Percentiles rank a stretch among this genome's conserved stretches.
Evolutionary conservation across 2,329 filamentous ascomycete genomes (phyloP).

Genomic region (Sporothrix mexicana): DNA sequence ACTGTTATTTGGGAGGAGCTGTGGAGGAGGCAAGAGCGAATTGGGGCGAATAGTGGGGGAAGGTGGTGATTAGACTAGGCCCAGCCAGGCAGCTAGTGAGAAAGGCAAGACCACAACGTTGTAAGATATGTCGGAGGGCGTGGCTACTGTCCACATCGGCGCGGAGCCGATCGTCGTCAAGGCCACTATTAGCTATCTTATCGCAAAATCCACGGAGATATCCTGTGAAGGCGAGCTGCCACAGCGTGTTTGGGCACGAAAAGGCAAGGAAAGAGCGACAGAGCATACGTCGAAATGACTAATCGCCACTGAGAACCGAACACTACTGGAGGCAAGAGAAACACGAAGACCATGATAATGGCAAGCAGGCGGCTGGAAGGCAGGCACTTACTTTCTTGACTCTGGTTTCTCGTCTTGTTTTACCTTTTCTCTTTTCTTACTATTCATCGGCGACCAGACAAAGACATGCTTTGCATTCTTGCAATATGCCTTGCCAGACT

Average conservation of each 20-base stretch:
- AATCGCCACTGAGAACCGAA: not conserved
- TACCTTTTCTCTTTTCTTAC: not conserved
- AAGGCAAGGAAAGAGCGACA: not conserved
- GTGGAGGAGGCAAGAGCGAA: not conserved
- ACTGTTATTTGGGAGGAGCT: not conserved
- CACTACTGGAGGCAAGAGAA: not conserved
- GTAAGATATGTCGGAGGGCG: no score
- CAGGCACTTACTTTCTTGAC: not conserved
- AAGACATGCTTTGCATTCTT: not conserved
- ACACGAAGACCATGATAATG: not conserved
- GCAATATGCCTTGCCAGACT: not conserved
- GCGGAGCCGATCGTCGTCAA: slow-evolving; percentile 1
- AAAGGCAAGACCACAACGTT: no score
- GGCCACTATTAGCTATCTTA: slow-evolving; percentile 9
- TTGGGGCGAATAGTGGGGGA: not conserved
- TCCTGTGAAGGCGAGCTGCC: not conserved
- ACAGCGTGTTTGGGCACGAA: not conserved
- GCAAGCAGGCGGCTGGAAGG: not conserved
- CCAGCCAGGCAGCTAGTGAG: not conserved
- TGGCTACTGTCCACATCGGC: not conserved
- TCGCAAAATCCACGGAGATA: slow-evolving; percentile 25
- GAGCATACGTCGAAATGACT: slow-evolving; percentile 8
- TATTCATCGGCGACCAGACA: not conserved
- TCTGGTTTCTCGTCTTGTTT: not conserved
- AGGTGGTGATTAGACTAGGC: not conserved